Conservation (phyloP, 2,329 filamentous ascomycete genomes). For the Amylocarpus encephaloides region DNA sequence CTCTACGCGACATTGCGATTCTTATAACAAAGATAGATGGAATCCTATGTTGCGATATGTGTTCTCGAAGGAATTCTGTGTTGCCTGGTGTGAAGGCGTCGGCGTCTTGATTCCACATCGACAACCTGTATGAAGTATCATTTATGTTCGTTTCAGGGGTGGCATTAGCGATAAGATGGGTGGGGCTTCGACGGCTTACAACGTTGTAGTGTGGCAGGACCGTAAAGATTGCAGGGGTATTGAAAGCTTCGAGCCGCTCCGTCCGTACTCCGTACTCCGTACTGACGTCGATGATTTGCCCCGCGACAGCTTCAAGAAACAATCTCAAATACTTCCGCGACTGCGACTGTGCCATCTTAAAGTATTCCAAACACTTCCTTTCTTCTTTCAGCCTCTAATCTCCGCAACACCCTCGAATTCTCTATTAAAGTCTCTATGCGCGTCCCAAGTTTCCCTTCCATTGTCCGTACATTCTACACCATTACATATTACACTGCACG, state of each 20-base stretch:
- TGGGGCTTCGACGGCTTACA: not conserved
- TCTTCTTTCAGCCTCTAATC: not conserved
- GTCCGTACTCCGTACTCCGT: no score
- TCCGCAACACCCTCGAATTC: slow-evolving; percentile 2
- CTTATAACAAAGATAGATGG: not conserved
- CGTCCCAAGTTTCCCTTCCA: slow-evolving; percentile 40
- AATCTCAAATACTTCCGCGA: slow-evolving; percentile 21
- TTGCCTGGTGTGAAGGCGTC: not conserved
- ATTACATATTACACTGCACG: slow-evolving; percentile 39
- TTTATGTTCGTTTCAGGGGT: slow-evolving; percentile 7
- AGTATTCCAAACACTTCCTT: slow-evolving; percentile 17
- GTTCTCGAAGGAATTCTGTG: not conserved
- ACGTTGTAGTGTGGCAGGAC: not conserved
- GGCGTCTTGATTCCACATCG: slow-evolving; percentile 22
- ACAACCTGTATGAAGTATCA: slow-evolving; percentile 1
- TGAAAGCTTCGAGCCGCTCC: not conserved
- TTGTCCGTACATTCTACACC: slow-evolving; percentile 41
- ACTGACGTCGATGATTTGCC: slow-evolving; percentile 17
- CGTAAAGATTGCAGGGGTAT: not conserved
- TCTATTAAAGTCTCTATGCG: slow-evolving; percentile 39
- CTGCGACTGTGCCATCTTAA: slow-evolving; percentile 9
- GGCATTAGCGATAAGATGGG: not conserved
- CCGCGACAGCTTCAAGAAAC: not conserved
- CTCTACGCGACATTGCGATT: slow-evolving; percentile 67
- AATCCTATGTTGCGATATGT: not conserved